Evolutionary conservation across 2,329 filamentous ascomycete genomes (phyloP), one percentile per base, ranked within the genome.

Genomic region (Pestalotiopsis sp.): DNA sequence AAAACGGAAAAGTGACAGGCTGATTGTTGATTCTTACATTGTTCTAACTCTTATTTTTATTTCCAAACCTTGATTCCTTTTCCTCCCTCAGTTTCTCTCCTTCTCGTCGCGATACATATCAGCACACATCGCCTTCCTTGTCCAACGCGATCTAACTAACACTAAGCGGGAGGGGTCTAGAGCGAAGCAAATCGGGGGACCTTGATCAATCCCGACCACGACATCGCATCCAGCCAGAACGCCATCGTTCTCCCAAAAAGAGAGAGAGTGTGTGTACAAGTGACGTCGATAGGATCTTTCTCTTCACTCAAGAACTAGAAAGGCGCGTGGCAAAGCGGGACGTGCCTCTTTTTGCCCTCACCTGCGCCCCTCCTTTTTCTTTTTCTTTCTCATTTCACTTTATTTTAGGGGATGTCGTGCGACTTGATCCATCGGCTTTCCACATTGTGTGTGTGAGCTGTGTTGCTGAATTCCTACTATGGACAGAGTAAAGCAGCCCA

Each of bases 391-490:
- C 17, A 4, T 12, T 36, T 27, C 31, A 20, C 41, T 20, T 39
- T 13, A 31, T 7, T 31, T 31, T 17, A 12, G 41, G 41, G 9
- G 9, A 17, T 61, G 65, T 20, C 4, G 65, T 67, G 57, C 56
- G 39, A 67, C 57, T 56, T 67, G 65, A 67, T 27, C 56, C 59
- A 36, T 67, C 65, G 61, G 27, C 13, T 67, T 45, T 59, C 23
- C n/a, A 25, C n/a, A 59, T 61, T 66, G 17, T 59, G 45, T 59
- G 45, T 25, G 45, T 13, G 9, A 65, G 64, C 41, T 20, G 23
- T 27, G 14, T 12, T 20, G 6, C 4, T n/a, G n/a, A n/a, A n/a
- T n/a, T n/a, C n/a, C 6, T 36, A 9, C 31, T 6, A 36, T 36
- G 31, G 6, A 2, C 5, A 36, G 31, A 36, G 7, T 9, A 2